These are phyloP conservation scores for Heliamphora exappendiculata DNA, from an alignment of 148 eudicot genomes.

Conservation along the genomic window DNA sequence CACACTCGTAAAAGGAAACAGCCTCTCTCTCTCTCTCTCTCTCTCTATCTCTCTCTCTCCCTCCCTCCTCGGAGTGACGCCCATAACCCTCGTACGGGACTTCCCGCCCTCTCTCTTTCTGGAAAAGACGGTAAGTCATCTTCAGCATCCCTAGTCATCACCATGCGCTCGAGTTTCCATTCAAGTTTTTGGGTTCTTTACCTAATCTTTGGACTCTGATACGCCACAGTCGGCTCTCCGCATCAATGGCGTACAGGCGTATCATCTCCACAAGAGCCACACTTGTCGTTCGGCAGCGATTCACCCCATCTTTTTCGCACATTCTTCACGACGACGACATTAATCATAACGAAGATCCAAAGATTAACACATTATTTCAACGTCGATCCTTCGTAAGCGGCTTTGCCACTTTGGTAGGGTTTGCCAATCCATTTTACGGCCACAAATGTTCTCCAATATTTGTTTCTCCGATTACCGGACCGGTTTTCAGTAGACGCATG, in stretches of 20 bases:
- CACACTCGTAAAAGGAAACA: no score
- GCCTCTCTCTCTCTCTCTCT: no score
- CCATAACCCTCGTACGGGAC: no score
- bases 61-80: no score
- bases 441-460: slow-evolving; percentile 17
- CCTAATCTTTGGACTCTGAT: no score
- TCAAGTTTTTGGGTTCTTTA: no score
- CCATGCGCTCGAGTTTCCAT: no score
- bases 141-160: no score
- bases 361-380: slow-evolving; percentile 20
- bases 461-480: slow-evolving; percentile 19
- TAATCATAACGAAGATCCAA: slow-evolving; percentile 11
- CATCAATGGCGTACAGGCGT: slow-evolving; percentile 79
- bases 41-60: no score
- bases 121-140: no score
- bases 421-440: slow-evolving; percentile 16
- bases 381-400: slow-evolving; percentile 33
- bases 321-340: slow-evolving; percentile 34
- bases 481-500: slow-evolving; percentile 36
- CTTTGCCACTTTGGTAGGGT: slow-evolving; percentile 10
- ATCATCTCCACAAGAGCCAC: slow-evolving; percentile 49
- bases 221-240: no score
- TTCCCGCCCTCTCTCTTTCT: no score
- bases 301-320: slow-evolving; percentile 40
- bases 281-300: slow-evolving; percentile 36